These are phyloP conservation scores for Cryphonectria radicalis DNA, from an alignment of 2,329 filamentous ascomycete genomes.

Conservation along the genomic window DNA sequence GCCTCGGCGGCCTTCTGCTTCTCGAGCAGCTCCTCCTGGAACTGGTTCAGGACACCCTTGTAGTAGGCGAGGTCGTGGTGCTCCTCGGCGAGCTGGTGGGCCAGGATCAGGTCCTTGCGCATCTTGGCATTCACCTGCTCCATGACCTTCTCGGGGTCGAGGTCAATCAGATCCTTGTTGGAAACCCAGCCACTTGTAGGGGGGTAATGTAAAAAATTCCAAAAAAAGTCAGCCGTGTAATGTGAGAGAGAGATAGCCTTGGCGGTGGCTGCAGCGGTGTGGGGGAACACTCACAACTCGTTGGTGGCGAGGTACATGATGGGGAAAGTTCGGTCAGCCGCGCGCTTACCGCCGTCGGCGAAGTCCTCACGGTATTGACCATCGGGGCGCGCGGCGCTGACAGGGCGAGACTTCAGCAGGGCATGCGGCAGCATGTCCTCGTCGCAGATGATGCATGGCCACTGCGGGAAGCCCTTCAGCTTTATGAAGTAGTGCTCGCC, in stretches of 20 bases:
- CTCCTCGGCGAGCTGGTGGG: slow-evolving; percentile 80
- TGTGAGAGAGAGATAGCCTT: background rate
- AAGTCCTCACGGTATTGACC: slow-evolving; percentile 88
- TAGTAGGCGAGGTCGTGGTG: slow-evolving; percentile 79
- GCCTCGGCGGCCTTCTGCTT: slow-evolving; percentile 57
- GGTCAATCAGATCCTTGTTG: slow-evolving; percentile 79
- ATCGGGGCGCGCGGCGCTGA: slow-evolving; percentile 80
- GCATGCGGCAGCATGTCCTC: slow-evolving; percentile 88
- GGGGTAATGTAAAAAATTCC: too few species aligned
- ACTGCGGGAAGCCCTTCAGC: slow-evolving; percentile 91
- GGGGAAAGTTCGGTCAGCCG: slow-evolving; percentile 83
- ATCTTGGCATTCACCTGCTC: slow-evolving; percentile 74
- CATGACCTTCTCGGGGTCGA: slow-evolving; percentile 74
- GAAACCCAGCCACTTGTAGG: slow-evolving; percentile 80
- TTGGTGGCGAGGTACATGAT: slow-evolving; percentile 96
- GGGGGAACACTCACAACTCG: slow-evolving; percentile 78
- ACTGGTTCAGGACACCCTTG: slow-evolving; percentile 76
- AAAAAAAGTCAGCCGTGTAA: slow-evolving; percentile 9
- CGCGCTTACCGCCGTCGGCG: slow-evolving; percentile 84
- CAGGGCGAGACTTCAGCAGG: slow-evolving; percentile 77
- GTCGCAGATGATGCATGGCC: slow-evolving; percentile 93
- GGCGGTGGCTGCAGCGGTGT: background rate
- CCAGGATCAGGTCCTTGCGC: slow-evolving; percentile 76
- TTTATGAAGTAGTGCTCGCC: slow-evolving; percentile 92
- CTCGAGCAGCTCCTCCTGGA: slow-evolving; percentile 66